Conservation (phyloP, 2,329 filamentous ascomycete genomes). For the Fusarium siculi region DNA sequence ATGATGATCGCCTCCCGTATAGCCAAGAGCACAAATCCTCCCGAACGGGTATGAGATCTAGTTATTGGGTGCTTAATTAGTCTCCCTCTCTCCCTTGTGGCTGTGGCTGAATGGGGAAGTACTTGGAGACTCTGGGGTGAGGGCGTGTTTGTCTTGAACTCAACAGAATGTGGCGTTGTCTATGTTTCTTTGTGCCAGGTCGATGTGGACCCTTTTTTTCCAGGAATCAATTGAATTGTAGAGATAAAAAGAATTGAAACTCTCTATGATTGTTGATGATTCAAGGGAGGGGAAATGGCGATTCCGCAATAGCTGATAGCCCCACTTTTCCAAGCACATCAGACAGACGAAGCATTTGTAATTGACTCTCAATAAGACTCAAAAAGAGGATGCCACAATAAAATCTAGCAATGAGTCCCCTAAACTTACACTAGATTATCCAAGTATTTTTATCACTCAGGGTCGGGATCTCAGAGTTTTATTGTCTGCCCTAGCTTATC, state of each 20-base stretch:
- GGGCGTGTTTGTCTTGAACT: background rate
- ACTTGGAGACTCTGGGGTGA: background rate
- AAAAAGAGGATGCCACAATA: background rate
- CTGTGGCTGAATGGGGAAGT: background rate
- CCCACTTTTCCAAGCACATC: constrained; percentile 38
- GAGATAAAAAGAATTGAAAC: background rate
- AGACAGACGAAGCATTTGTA: constrained; percentile 21
- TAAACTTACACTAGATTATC: background rate
- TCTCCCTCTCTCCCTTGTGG: constrained; percentile 16
- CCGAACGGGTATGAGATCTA: constrained; percentile 5
- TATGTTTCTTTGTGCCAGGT: background rate
- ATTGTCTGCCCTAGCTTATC: background rate
- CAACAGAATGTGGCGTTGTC: background rate
- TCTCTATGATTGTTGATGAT: background rate
- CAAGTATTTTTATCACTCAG: background rate
- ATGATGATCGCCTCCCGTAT: constrained; percentile 27
- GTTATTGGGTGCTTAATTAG: constrained; percentile 4
- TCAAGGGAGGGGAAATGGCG: constrained; percentile 28
- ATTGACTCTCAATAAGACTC: constrained; percentile 6
- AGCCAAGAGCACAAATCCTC: constrained; percentile 5
- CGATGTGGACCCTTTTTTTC: background rate
- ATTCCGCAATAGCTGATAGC: constrained; percentile 38
- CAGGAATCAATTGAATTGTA: background rate
- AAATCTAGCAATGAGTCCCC: background rate
- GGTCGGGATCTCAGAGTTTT: background rate